Conservation (phyloP, 371 early-diverging fungal species). For the Mortierella polycephala region DNA sequence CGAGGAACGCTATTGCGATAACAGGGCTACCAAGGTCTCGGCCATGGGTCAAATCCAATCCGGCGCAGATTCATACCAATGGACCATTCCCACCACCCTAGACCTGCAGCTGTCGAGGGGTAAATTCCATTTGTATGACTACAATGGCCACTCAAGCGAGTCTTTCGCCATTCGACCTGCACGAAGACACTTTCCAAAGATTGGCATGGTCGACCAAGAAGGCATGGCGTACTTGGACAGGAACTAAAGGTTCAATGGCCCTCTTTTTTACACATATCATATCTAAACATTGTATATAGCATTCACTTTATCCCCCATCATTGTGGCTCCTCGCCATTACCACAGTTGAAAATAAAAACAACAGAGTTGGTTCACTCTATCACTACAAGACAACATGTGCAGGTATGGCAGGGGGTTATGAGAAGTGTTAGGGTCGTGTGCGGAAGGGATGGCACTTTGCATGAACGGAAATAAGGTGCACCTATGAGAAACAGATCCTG, state of each 20-base stretch:
- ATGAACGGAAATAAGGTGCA: not conserved
- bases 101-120: conserved; percentile 38
- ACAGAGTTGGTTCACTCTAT: no score
- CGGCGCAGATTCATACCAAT: conserved; percentile 11
- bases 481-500: conserved; percentile 10
- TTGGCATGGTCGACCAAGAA: conserved; percentile 19
- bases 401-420: no score
- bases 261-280: not conserved
- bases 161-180: conserved; percentile 22
- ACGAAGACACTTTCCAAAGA: conserved; percentile 11
- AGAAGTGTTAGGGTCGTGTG: no score
- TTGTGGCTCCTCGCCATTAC: no score
- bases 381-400: no score
- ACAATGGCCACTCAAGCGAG: conserved; percentile 31
- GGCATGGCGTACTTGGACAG: not conserved
- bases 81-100: conserved; percentile 43
- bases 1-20: conserved; percentile 28
- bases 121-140: conserved; percentile 33
- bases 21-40: conserved; percentile 30
- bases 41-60: conserved; percentile 25
- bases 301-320: no score
- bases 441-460: no score
- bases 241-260: not conserved
- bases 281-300: no score
- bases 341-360: no score